Evolutionary conservation across 2,329 filamentous ascomycete genomes (phyloP).

Genomic region (Aspergillus novofumigatus): DNA sequence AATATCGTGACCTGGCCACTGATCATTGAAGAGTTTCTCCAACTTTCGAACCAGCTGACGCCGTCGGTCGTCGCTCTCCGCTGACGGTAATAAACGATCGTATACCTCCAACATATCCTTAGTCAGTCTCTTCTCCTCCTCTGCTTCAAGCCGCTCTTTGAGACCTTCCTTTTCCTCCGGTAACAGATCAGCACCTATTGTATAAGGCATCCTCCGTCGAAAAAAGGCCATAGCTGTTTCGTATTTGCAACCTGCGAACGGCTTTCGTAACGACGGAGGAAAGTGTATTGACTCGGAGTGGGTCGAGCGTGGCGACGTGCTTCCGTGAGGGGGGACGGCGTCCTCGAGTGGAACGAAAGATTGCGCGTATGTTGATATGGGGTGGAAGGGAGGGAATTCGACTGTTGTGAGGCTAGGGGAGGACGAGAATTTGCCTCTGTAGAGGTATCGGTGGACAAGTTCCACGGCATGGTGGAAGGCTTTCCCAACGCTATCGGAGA

Average conservation of each 20-base stretch:
- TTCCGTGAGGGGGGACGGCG: constrained; percentile 71
- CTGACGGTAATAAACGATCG: constrained; percentile 75
- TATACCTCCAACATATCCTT: constrained; percentile 84
- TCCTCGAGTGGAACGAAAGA: constrained; percentile 72
- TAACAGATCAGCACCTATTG: constrained; percentile 73
- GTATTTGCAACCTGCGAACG: constrained; percentile 72
- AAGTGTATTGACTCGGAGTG: constrained; percentile 82
- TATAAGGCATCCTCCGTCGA: constrained; percentile 86
- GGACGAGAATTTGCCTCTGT: constrained; percentile 41
- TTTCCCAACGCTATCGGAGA: constrained; percentile 40
- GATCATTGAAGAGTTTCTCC: constrained; percentile 78
- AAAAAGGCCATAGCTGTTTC: constrained; percentile 81
- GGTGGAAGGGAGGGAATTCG: constrained; percentile 88
- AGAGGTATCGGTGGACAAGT: constrained; percentile 30
- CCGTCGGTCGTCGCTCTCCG: constrained; percentile 71
- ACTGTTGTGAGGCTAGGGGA: constrained; percentile 60
- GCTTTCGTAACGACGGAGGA: constrained; percentile 63
- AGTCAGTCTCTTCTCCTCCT: constrained; percentile 71
- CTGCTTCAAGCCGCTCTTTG: constrained; percentile 65
- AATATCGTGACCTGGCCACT: constrained; percentile 90
- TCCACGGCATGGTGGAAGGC: constrained; percentile 41
- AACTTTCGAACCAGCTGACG: constrained; percentile 78
- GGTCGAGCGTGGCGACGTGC: constrained; percentile 82
- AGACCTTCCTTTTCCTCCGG: constrained; percentile 64
- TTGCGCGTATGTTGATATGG: constrained; percentile 84